Evolutionary conservation across 805 yeast species (phyloP), one percentile per base, ranked within the genome.

Genomic region (Groenewaldozyma salmanticensis): DNA sequence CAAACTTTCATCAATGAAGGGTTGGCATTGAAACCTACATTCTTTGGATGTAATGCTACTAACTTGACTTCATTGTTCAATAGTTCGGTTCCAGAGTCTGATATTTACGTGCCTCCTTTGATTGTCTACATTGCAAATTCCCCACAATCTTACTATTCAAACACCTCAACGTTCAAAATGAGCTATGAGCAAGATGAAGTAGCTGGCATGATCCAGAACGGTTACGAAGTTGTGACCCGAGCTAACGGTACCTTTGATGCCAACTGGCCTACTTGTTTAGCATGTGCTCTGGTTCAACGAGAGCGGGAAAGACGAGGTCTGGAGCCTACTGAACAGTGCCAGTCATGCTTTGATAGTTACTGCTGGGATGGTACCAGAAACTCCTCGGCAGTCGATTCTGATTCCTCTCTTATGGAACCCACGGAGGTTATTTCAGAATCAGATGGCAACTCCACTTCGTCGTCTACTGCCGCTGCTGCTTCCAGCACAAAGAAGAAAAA

Each of bases 241-340:
- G 67, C 69, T 43, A 84, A 83, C 57, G 61, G 74, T 19, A 79
- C 94, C 11, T 54, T 78, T 19, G 94, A 82, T 49, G 56, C 64
- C 3, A 77, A 81, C 32, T 85, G 83, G 79, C 64, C 73, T 33
- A 71, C 77, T 4, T 85, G 95, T 66, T 70, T 85, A 37, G 83
- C 82, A 2, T 85, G 95, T 68, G 95, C 94, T 6, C 72, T 85
- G 35, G 68, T 84, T 44, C 79, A 84, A 64, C 75, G 95, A 58
- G 74, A 80, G 33, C 78, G 79, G 55, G 92, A 84, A 62, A 70
- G 87, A 55, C 61, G 67, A 27, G 61, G 65, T 21, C 76, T 79
- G 51, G 55, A 43, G n/a, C 29, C 29, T 24, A 62, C 75, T n/a
- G 77, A 69, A 1, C 85, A 81, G 54, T 86, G 96, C 65, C 62